Conservation (phyloP, 768 basidiomycete species). For the Chalciporus chontae region DNA sequence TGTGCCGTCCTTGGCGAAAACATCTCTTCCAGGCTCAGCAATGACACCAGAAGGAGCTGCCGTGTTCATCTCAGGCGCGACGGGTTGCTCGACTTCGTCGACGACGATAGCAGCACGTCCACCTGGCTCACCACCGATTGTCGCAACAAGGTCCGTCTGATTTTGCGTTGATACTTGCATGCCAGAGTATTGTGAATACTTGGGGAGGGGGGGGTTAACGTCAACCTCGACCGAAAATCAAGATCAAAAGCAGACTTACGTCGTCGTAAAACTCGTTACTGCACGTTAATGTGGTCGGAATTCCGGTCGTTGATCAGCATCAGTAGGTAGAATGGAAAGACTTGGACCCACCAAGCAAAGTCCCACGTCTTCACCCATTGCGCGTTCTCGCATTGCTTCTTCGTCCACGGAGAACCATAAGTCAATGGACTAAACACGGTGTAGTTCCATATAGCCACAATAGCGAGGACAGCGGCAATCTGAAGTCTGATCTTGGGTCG, state of each 20-base stretch:
- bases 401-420: slow-evolving; percentile 90
- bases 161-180: slow-evolving; percentile 36
- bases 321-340: background rate
- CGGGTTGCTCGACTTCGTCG: slow-evolving; percentile 31
- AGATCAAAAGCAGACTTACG: slow-evolving; percentile 39
- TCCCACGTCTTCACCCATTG: slow-evolving; percentile 96
- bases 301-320: background rate
- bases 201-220: background rate
- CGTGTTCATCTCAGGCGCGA: slow-evolving; percentile 29
- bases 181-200: slow-evolving; percentile 59
- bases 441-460: slow-evolving; percentile 79
- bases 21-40: slow-evolving; percentile 71
- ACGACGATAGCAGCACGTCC: slow-evolving; percentile 56
- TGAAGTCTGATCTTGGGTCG: slow-evolving; percentile 76
- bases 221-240: background rate
- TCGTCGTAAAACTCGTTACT: slow-evolving; percentile 69
- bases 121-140: slow-evolving; percentile 49
- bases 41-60: slow-evolving; percentile 45
- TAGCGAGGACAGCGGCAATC: slow-evolving; percentile 68
- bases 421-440: slow-evolving; percentile 73
- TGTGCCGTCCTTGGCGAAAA: slow-evolving; percentile 55
- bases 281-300: background rate
- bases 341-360: slow-evolving; percentile 69
- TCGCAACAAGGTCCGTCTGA: slow-evolving; percentile 39
- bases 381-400: slow-evolving; percentile 63